A percentile compares a stretch with the other conserved stretches of the same genome.
Conservation (phyloP, 2,329 filamentous ascomycete genomes). For the Ophiostoma ips region DNA sequence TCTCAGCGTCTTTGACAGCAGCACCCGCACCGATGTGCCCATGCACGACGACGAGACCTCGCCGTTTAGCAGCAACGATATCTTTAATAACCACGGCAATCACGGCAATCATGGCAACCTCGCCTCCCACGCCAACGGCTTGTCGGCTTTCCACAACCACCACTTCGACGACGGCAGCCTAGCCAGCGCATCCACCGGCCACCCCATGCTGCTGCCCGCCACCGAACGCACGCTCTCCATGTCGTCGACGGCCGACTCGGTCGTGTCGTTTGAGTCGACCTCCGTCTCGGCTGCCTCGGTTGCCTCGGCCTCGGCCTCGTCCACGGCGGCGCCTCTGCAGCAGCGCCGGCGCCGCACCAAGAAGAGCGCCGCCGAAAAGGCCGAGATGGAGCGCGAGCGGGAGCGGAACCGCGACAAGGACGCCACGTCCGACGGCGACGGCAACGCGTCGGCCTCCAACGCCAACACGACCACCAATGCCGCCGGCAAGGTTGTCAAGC, state of each 20-base stretch:
- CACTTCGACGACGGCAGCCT: no score
- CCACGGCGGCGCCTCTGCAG: conserved; percentile 1
- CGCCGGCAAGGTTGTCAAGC: conserved; percentile 46
- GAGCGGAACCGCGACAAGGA: conserved; percentile 1
- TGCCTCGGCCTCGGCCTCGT: neutral
- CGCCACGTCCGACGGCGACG: conserved; percentile 7
- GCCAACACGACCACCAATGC: conserved; percentile 20
- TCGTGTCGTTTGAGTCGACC: neutral
- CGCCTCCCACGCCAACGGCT: neutral
- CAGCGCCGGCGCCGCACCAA: conserved; percentile 11
- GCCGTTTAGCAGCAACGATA: conserved; percentile 9
- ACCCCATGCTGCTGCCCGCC: conserved; percentile 5
- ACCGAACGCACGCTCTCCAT: neutral
- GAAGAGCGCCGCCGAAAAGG: conserved; percentile 11
- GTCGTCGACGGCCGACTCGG: neutral
- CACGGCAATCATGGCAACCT: neutral
- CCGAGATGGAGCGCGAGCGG: neutral
- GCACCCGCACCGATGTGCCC: conserved; percentile 5
- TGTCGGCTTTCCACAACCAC: neutral
- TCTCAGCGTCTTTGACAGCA: conserved; percentile 13
- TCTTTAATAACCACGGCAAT: neutral
- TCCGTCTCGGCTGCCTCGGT: conserved; percentile 1
- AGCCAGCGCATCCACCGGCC: neutral
- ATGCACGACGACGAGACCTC: conserved; percentile 11
- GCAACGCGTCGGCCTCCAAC: conserved; percentile 18